These are phyloP conservation scores for Cercospora zeae-maydis DNA, from an alignment of 2,329 filamentous ascomycete species.

Conservation along the genomic window DNA sequence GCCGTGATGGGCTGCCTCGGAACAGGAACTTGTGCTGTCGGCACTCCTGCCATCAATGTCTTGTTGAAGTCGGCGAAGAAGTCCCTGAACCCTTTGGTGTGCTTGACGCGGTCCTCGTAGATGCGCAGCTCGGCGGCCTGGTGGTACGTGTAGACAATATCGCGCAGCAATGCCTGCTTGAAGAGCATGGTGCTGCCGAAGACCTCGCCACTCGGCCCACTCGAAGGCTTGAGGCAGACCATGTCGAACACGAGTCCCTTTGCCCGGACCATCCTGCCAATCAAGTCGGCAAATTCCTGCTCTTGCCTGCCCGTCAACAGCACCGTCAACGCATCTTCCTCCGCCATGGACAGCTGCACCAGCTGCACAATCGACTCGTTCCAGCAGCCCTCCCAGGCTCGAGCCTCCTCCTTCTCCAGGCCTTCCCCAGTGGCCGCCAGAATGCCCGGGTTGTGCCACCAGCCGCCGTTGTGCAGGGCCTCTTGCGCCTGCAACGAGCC, in stretches of 20 bases:
- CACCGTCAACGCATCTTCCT: conserved; percentile 79
- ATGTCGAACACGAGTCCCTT: conserved; percentile 84
- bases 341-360: conserved; percentile 73
- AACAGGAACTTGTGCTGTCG: conserved; percentile 31
- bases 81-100: conserved; percentile 76
- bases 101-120: conserved; percentile 61
- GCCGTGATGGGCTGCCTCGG: conserved; percentile 64
- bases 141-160: conserved; percentile 81
- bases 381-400: conserved; percentile 92
- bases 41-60: conserved; percentile 42
- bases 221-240: conserved; percentile 78
- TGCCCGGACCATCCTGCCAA: conserved; percentile 75
- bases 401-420: conserved; percentile 72
- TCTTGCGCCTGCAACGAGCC: conserved; percentile 73
- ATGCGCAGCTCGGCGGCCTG: conserved; percentile 74
- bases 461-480: conserved; percentile 65
- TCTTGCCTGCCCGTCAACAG: conserved; percentile 85
- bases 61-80: conserved; percentile 79
- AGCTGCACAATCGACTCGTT: conserved; percentile 82
- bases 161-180: conserved; percentile 80
- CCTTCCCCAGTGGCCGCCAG: conserved; percentile 83
- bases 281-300: conserved; percentile 68
- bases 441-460: conserved; percentile 93
- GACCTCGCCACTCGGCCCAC: conserved; percentile 72
- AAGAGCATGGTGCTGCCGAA: conserved; percentile 85